phyloP scores from a whole-genome alignment of 345 rosid species.

The Arabidopsis suecica region DNA sequence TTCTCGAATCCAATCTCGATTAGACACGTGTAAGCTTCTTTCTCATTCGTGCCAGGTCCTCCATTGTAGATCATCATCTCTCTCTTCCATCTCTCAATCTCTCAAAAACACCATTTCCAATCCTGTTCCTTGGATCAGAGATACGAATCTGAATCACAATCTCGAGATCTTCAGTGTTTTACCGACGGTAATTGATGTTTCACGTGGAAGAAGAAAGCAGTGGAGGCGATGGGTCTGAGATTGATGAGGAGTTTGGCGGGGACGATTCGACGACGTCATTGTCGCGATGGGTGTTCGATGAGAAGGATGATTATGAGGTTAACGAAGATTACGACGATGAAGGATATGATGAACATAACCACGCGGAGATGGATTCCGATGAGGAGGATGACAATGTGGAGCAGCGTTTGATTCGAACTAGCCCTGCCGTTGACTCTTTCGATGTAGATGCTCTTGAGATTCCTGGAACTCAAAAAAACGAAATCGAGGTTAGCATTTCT shows the following conservation, averaged over 20 bases:
- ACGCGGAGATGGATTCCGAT: conserved; percentile 62
- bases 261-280: conserved; percentile 68
- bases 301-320: conserved; percentile 67
- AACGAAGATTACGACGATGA: conserved; percentile 45
- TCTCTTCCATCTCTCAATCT: conserved; percentile 29
- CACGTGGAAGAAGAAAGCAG: conserved; percentile 54
- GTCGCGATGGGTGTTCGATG: conserved; percentile 94
- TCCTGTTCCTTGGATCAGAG: conserved; percentile 23
- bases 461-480: conserved; percentile 77
- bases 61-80: conserved; percentile 21
- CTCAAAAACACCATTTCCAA: conserved; percentile 6
- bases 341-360: conserved; percentile 38
- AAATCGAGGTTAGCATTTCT: conserved; percentile 61
- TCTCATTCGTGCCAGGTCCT: conserved; percentile 34
- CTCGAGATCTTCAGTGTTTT: conserved; percentile 6
- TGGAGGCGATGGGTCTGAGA: conserved; percentile 46
- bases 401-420: conserved; percentile 92
- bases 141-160: conserved; percentile 38
- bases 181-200: conserved; percentile 33
- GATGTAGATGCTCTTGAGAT: conserved; percentile 96
- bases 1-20: background rate
- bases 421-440: conserved; percentile 89
- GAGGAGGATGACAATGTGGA: conserved; percentile 72
- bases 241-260: conserved; percentile 53
- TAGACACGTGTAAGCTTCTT: conserved; percentile 39